These are phyloP conservation scores for Metarhizium rileyi DNA, from an alignment of 2,329 filamentous ascomycete genomes.

Conservation along the genomic window DNA sequence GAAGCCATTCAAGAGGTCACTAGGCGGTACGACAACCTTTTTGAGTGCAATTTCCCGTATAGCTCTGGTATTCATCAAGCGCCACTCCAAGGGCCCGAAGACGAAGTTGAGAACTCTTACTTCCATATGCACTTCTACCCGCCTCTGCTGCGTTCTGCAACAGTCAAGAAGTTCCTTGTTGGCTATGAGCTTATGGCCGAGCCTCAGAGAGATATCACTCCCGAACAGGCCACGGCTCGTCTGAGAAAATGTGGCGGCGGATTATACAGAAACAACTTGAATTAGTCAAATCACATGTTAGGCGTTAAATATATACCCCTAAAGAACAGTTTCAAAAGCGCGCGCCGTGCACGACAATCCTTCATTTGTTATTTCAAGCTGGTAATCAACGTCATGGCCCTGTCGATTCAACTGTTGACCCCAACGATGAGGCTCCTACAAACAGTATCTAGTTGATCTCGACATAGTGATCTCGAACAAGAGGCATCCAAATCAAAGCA, in stretches of 20 bases:
- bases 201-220: constrained; percentile 96
- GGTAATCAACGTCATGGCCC: no score
- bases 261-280: constrained; percentile 62
- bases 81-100: constrained; percentile 68
- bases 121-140: constrained; percentile 98
- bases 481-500: constrained; percentile 50
- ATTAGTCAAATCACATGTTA: constrained; percentile 7
- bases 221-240: constrained; percentile 80
- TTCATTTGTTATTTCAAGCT: no score
- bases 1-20: constrained; percentile 83
- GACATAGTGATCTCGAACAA: constrained; percentile 64
- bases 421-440: not conserved
- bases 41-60: constrained; percentile 94
- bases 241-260: constrained; percentile 69
- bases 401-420: not conserved
- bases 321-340: no score
- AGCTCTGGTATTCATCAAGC: constrained; percentile 96
- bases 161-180: constrained; percentile 91
- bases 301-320: not conserved
- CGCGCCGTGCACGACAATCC: no score
- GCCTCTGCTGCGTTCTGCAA: constrained; percentile 81
- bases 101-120: constrained; percentile 80
- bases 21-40: constrained; percentile 89
- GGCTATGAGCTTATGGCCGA: constrained; percentile 96
- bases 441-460: constrained; percentile 20